Evolutionary conservation across 2,329 filamentous ascomycete genomes (phyloP).

Genomic region (Zasmidium cellare): DNA sequence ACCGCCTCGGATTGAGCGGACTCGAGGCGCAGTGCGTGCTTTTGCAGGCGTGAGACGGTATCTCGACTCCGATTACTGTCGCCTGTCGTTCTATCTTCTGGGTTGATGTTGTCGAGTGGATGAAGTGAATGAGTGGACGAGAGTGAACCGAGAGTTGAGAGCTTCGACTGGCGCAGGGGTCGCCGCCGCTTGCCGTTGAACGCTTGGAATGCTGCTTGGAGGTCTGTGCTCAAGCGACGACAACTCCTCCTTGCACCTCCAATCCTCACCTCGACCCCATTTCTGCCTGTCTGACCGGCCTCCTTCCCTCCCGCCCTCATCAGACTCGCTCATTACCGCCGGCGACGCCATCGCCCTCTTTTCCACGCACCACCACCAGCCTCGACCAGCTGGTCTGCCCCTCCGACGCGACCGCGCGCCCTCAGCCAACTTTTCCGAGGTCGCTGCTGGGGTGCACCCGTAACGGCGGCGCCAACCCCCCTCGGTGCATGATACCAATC

Average conservation of each 20-base stretch:
- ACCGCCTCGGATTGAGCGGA: background rate
- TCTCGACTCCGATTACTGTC: background rate
- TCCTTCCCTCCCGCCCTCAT: background rate
- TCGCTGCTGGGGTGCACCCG: constrained; percentile 3
- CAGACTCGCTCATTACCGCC: background rate
- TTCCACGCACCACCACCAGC: background rate
- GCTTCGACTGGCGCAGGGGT: background rate
- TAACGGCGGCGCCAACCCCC: background rate
- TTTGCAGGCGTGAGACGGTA: background rate
- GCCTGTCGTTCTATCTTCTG: background rate
- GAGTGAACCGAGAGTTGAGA: background rate
- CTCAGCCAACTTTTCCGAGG: constrained; percentile 9
- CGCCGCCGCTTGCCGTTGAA: too few species aligned
- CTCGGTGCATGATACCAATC: constrained; percentile 1
- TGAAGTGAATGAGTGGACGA: background rate
- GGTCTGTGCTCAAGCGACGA: background rate
- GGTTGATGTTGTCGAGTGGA: background rate
- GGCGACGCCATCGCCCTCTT: background rate
- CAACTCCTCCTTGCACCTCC: background rate
- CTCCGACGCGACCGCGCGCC: constrained; percentile 1
- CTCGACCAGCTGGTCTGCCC: background rate
- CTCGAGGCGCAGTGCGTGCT: background rate
- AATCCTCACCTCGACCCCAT: background rate
- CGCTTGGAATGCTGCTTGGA: background rate
- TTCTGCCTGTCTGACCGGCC: background rate